These are phyloP conservation scores for Carex pumila DNA, from an alignment of 176 grass and related monocot species.

Conservation along the genomic window DNA sequence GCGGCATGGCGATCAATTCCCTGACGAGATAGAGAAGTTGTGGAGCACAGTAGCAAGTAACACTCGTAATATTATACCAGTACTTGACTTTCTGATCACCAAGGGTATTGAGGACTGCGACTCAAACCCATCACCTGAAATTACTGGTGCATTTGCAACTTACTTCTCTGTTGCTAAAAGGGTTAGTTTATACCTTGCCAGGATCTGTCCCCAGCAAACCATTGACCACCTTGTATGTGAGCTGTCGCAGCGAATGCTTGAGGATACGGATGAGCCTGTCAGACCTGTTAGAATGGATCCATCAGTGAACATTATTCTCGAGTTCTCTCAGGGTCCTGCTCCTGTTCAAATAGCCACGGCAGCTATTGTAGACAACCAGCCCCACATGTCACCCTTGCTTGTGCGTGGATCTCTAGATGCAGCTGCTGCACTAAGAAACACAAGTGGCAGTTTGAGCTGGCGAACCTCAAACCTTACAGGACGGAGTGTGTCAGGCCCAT, in stretches of 20 bases:
- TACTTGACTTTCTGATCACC: constrained; percentile 93
- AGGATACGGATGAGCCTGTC: constrained; percentile 70
- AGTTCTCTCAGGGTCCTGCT: constrained; percentile 89
- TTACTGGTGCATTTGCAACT: constrained; percentile 88
- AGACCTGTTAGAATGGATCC: constrained; percentile 59
- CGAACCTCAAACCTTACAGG: constrained; percentile 86
- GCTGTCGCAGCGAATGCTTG: constrained; percentile 94
- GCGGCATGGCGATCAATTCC: constrained; percentile 97
- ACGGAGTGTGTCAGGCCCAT: constrained; percentile 86
- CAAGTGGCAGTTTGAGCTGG: constrained; percentile 92
- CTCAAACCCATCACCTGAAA: constrained; percentile 94
- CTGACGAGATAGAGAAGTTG: constrained; percentile 96
- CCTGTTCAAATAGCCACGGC: constrained; percentile 29
- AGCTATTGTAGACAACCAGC: constrained; percentile 69
- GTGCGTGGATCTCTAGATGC: constrained; percentile 95
- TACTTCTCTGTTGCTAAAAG: constrained; percentile 96
- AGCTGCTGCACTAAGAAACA: constrained; percentile 51
- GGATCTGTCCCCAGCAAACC: constrained; percentile 91
- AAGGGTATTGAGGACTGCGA: constrained; percentile 96
- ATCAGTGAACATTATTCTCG: constrained; percentile 67
- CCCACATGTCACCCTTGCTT: constrained; percentile 99
- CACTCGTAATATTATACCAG: constrained; percentile 92
- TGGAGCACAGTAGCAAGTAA: constrained; percentile 98
- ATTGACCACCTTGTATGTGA: constrained; percentile 96
- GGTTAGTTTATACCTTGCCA: constrained; percentile 93